Conservation (phyloP, 2,329 filamentous ascomycete species). For the Herpotrichia juniperi region DNA sequence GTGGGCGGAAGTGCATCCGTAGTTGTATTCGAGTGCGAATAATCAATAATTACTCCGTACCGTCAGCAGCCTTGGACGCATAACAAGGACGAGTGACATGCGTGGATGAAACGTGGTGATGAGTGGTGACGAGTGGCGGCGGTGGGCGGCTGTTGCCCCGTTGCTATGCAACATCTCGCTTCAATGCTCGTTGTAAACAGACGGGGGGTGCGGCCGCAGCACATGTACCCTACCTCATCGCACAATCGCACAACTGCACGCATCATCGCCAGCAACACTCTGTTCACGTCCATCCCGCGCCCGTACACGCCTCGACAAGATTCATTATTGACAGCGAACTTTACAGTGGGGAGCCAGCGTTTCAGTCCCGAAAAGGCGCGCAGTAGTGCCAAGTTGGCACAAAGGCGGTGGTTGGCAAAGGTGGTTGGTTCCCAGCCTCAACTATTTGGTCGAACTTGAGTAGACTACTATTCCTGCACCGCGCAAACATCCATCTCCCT, state of each 20-base stretch:
- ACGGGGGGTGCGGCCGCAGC: neutral
- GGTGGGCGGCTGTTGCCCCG: neutral
- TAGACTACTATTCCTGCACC: slow-evolving; percentile 36
- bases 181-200: neutral
- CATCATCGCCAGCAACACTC: neutral
- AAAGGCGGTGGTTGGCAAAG: slow-evolving; percentile 19
- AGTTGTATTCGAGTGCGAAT: too few relatives aligned
- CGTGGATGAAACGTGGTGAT: slow-evolving; percentile 1
- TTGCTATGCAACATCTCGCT: slow-evolving; percentile 6
- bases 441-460: slow-evolving; percentile 36
- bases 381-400: slow-evolving; percentile 9
- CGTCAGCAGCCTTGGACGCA: too few relatives aligned
- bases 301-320: neutral
- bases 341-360: slow-evolving; percentile 1
- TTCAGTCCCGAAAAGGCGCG: slow-evolving; percentile 6
- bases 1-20: too few relatives aligned
- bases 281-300: slow-evolving; percentile 1
- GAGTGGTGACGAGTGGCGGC: slow-evolving; percentile 2
- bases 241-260: neutral
- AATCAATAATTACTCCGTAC: too few relatives aligned
- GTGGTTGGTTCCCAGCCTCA: slow-evolving; percentile 23
- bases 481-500: slow-evolving; percentile 6
- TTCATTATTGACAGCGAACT: neutral
- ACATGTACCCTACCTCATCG: too few relatives aligned
- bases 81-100: too few relatives aligned